phyloP scores from a whole-genome alignment of 1,284 basidiomycete genomes.

The Athelia sp. region DNA sequence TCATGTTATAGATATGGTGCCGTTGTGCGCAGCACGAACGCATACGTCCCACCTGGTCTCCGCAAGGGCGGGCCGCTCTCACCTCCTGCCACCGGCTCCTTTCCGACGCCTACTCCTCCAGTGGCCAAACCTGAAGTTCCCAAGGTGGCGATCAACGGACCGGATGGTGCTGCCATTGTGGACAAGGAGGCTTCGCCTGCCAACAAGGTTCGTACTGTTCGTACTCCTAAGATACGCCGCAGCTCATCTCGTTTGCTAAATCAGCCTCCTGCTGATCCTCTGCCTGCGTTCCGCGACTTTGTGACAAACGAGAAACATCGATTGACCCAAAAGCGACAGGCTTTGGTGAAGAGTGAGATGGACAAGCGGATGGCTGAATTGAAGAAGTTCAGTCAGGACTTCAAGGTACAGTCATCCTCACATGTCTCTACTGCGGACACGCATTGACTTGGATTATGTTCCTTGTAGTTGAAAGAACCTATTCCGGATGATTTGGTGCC shows the following conservation, averaged over 20 bases:
- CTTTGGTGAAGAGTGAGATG: constrained; percentile 88
- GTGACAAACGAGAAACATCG: constrained; percentile 87
- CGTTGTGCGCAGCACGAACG: constrained; percentile 83
- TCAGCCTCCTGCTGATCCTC: constrained; percentile 63
- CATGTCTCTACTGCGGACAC: too few species aligned
- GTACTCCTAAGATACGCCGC: too few species aligned
- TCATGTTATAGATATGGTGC: constrained; percentile 73
- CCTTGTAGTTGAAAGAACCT: constrained; percentile 77
- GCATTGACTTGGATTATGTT: constrained; percentile 7
- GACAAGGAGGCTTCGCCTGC: constrained; percentile 54
- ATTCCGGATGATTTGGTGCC: constrained; percentile 93
- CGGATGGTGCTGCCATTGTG: constrained; percentile 46
- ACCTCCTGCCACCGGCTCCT: constrained; percentile 21
- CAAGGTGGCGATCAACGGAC: constrained; percentile 67
- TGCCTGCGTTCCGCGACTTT: constrained; percentile 84
- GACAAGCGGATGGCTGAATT: constrained; percentile 90
- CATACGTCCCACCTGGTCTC: constrained; percentile 91
- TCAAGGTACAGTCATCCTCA: constrained; percentile 85
- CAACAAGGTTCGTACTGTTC: constrained; percentile 34
- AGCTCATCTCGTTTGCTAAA: constrained; percentile 4
- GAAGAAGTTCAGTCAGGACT: constrained; percentile 86
- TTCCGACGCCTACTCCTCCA: too few species aligned
- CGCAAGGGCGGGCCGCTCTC: constrained; percentile 38
- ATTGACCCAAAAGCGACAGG: constrained; percentile 86
- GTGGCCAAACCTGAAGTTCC: constrained; percentile 52